A percentile compares a stretch with the other conserved stretches of the same genome.
These are phyloP conservation scores for Mycoemilia scoparia DNA, from an alignment of 192 early-diverging fungal species.

Conservation along the genomic window DNA sequence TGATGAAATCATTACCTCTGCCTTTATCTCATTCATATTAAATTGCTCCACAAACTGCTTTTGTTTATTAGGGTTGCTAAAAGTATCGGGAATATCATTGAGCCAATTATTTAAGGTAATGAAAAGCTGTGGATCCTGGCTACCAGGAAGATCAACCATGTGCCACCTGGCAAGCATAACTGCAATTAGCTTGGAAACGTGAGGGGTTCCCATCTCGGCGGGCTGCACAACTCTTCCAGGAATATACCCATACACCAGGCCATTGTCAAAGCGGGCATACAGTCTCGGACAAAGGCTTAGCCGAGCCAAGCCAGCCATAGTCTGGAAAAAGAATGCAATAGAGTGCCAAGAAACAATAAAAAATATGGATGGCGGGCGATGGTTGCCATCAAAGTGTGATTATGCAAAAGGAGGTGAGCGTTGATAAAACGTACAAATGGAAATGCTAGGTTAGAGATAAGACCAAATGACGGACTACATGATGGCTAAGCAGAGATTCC, in stretches of 20 bases:
- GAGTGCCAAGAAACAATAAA: not conserved
- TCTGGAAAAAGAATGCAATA: conserved; percentile 28
- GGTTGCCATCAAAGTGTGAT: conserved; percentile 3
- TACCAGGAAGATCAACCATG: conserved; percentile 33
- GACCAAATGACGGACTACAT: too few relatives aligned
- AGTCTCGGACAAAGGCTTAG: conserved; percentile 56
- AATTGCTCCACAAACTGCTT: conserved; percentile 16
- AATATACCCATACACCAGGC: conserved; percentile 80
- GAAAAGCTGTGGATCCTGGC: conserved; percentile 19
- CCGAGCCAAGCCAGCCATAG: conserved; percentile 53
- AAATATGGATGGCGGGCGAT: not conserved
- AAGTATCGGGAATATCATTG: conserved; percentile 11
- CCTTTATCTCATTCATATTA: conserved; percentile 4
- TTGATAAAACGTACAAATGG: not conserved
- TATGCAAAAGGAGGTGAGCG: not conserved
- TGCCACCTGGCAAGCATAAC: conserved; percentile 68
- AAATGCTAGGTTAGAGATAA: not conserved
- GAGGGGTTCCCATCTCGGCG: conserved; percentile 52
- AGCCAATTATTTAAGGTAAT: conserved; percentile 18
- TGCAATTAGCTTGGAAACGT: conserved; percentile 61
- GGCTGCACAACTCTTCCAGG: conserved; percentile 50
- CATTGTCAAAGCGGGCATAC: conserved; percentile 77
- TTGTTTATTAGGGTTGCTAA: conserved; percentile 7
- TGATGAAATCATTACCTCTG: too few relatives aligned
- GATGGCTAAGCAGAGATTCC: not conserved